Conservation (phyloP, 1,139 yeast species). For the Hyphopichia fennica region DNA sequence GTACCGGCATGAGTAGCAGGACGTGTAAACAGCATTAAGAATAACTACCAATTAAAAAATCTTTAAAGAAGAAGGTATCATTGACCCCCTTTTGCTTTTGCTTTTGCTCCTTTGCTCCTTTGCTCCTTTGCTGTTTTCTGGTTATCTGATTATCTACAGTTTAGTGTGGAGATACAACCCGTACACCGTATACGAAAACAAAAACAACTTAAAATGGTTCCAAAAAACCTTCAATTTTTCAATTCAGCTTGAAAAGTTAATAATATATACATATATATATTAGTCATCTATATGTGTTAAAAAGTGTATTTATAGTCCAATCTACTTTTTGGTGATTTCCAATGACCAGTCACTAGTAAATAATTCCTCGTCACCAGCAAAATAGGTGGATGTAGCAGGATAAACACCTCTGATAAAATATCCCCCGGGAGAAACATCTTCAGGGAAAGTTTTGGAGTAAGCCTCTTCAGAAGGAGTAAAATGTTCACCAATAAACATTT, state of each 20-base stretch:
- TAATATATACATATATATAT: not conserved
- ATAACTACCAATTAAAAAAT: too few species aligned
- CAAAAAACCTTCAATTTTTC: too few species aligned
- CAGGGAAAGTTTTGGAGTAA: slow-evolving; percentile 29
- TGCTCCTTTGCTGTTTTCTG: too few species aligned
- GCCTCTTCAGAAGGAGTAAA: slow-evolving; percentile 32
- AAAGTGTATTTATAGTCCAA: not conserved
- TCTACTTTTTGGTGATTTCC: slow-evolving; percentile 30
- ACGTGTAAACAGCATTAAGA: slow-evolving; percentile 33
- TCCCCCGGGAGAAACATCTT: slow-evolving; percentile 44
- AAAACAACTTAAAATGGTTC: too few species aligned
- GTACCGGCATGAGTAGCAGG: slow-evolving; percentile 86
- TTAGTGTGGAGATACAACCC: too few species aligned
- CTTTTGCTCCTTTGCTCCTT: too few species aligned
- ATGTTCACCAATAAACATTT: slow-evolving; percentile 28
- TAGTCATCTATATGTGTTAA: not conserved
- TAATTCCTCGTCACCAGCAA: slow-evolving; percentile 30
- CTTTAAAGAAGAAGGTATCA: too few species aligned
- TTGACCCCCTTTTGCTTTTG: too few species aligned
- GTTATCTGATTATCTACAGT: too few species aligned
- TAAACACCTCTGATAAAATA: slow-evolving; percentile 39
- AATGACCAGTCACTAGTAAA: slow-evolving; percentile 34
- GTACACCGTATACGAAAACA: too few species aligned
- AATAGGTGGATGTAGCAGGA: slow-evolving; percentile 36
- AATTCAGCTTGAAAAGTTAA: too few species aligned